phyloP scores from a whole-genome alignment of 225 moss, liverwort and hornwort genomes.

The Marchantia polymorpha region DNA sequence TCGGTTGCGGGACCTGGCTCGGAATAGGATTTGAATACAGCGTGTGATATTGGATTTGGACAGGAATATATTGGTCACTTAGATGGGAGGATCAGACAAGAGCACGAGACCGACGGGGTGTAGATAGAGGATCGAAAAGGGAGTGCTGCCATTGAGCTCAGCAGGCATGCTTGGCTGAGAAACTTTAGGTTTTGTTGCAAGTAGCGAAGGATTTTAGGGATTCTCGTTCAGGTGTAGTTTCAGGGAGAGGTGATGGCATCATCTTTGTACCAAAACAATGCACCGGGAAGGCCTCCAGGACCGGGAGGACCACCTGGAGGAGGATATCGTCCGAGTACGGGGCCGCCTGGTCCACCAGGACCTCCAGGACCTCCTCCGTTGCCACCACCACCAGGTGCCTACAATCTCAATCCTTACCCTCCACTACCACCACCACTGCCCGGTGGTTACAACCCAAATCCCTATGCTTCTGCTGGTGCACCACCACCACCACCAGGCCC shows the following conservation, averaged over 20 bases:
- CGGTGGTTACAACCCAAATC: conserved; percentile 34
- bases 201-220: background rate
- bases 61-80: background rate
- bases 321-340: conserved; percentile 31
- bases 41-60: background rate
- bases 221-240: conserved; percentile 1
- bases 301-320: conserved; percentile 32
- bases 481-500: conserved; percentile 38
- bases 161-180: background rate
- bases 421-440: conserved; percentile 37
- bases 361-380: background rate
- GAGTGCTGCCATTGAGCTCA: background rate
- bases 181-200: background rate
- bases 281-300: conserved; percentile 40
- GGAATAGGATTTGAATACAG: background rate
- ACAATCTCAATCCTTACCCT: conserved; percentile 30
- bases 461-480: conserved; percentile 21
- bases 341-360: conserved; percentile 8
- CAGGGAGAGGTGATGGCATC: conserved; percentile 32
- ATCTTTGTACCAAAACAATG: conserved; percentile 44
- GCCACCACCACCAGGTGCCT: conserved; percentile 32
- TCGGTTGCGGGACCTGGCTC: background rate
- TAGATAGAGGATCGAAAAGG: background rate
- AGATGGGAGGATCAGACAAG: background rate
- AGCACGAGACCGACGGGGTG: background rate